phyloP scores from a whole-genome alignment of 345 rosid genomes.

The Excoecaria agallocha region DNA sequence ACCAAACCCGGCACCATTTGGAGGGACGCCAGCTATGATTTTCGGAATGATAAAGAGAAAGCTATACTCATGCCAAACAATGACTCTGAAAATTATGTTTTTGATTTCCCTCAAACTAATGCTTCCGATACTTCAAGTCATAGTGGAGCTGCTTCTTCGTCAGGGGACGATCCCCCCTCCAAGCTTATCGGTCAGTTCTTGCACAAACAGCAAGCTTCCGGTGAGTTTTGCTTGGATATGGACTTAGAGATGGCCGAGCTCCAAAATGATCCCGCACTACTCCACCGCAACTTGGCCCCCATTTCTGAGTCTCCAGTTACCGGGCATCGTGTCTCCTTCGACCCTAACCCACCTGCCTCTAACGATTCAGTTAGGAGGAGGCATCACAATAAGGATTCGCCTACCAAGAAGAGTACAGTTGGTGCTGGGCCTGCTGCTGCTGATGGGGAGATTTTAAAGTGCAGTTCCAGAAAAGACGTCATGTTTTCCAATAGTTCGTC shows the following conservation, averaged over 20 bases:
- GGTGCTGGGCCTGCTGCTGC: neutral
- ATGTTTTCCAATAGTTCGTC: conserved; percentile 16
- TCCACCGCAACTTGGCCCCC: conserved; percentile 25
- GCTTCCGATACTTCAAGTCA: neutral
- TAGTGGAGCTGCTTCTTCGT: neutral
- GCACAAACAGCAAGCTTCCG: conserved; percentile 67
- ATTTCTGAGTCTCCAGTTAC: conserved; percentile 40
- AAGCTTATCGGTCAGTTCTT: conserved; percentile 66
- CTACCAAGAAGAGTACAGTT: conserved; percentile 11
- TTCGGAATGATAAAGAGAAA: conserved; percentile 31
- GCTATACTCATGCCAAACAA: conserved; percentile 19
- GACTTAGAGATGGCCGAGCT: conserved; percentile 76
- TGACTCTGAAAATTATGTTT: conserved; percentile 17
- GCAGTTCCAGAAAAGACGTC: conserved; percentile 20
- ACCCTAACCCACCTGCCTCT: conserved; percentile 22
- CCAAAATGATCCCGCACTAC: conserved; percentile 11
- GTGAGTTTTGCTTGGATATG: conserved; percentile 67
- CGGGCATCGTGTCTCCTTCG: conserved; percentile 37
- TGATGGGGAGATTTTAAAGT: conserved; percentile 26
- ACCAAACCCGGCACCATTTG: conserved; percentile 30
- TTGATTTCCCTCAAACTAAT: conserved; percentile 31
- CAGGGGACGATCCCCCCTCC: conserved; percentile 61
- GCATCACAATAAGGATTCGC: conserved; percentile 18
- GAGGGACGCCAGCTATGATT: conserved; percentile 66
- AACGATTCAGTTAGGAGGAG: conserved; percentile 25